Evolutionary conservation across 306 rosid species (phyloP), one percentile per base, ranked within the genome.

Genomic region (Comarum palustre): DNA sequence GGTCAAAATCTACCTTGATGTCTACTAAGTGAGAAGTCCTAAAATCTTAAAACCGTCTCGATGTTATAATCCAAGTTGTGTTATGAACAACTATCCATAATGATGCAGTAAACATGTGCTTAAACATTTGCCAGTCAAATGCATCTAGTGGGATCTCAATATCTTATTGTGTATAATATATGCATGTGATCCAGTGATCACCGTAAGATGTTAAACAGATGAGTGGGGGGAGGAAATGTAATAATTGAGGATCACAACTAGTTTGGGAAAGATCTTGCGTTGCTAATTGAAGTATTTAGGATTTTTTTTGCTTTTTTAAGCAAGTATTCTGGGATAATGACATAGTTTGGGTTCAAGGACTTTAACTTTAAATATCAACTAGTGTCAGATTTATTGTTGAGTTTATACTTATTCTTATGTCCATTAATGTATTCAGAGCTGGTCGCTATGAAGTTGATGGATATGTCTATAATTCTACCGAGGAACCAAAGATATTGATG

Each of bases 401-500:
- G 43, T 41, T 39, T 45, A 11, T 12, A 12, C 11, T 25, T 55
- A 0, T 5, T 29, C 43, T 72, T 5, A 11, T 58, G 42, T 29
- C 17, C 36, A 25, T 74, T 65, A 71, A 12, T 70, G 22, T 22
- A 73, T 76, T 77, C 86, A 90, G 98, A 57, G 84, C 96, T 77
- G 96, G 97, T 77, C 97, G 97, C 66, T 90, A 93, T 67, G 98
- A 93, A 87, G 94, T 89, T 76, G 98, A 93, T 83, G 97, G 98
- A 42, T 93, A 93, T 79, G 84, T 93, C 69, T 93, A 90, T 72
- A 90, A 84, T 81, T 85, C 96, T 69, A 82, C 86, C 0, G 98
- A 90, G 84, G 97, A 93, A 77, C 97, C 98, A 19, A 90, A 90
- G 79, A 73, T 90, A 71, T 78, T 93, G 84, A 90, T 93, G 87